Conservation (phyloP, 2,329 filamentous ascomycete genomes). For the Falciphora oryzae region DNA sequence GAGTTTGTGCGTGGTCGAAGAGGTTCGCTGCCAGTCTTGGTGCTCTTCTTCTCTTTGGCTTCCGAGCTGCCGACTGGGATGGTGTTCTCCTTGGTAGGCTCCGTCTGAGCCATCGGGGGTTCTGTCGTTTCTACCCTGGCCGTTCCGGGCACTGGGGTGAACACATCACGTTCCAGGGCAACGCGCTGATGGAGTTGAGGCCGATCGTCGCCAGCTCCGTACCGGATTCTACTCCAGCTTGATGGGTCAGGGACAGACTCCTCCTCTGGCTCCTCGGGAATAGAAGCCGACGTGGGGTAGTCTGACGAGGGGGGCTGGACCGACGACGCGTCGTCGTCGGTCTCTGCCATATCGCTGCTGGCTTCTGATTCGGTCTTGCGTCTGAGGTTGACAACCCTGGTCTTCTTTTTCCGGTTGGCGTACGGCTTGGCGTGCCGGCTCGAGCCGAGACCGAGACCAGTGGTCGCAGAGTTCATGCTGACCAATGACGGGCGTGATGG, state of each 20-base stretch:
- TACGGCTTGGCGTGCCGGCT: constrained; percentile 54
- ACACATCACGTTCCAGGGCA: constrained; percentile 29
- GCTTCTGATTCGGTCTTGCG: constrained; percentile 43
- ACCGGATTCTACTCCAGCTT: constrained; percentile 34
- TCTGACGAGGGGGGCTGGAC: constrained; percentile 58
- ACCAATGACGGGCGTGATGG: constrained; percentile 64
- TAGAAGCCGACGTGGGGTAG: constrained; percentile 48
- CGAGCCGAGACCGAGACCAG: constrained; percentile 58
- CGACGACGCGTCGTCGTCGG: constrained; percentile 38
- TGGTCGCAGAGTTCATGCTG: constrained; percentile 54
- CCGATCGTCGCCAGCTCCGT: constrained; percentile 25
- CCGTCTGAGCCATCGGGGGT: not conserved
- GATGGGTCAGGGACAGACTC: constrained; percentile 24
- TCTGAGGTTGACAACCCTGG: constrained; percentile 71
- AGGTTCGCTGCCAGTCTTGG: not conserved
- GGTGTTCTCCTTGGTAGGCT: not conserved
- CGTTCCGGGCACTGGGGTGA: constrained; percentile 24
- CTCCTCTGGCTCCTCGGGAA: constrained; percentile 54
- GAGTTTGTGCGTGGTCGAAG: constrained; percentile 31
- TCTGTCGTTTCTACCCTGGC: constrained; percentile 13
- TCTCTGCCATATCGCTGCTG: constrained; percentile 45
- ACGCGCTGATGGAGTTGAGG: constrained; percentile 24
- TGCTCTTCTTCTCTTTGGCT: not conserved
- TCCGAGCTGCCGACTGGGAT: not conserved
- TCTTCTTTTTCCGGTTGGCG: constrained; percentile 72